A percentile compares a stretch with the other conserved stretches of the same genome.
Conservation (phyloP, 768 basidiomycete genomes). For the Russula griseocarnosa region DNA sequence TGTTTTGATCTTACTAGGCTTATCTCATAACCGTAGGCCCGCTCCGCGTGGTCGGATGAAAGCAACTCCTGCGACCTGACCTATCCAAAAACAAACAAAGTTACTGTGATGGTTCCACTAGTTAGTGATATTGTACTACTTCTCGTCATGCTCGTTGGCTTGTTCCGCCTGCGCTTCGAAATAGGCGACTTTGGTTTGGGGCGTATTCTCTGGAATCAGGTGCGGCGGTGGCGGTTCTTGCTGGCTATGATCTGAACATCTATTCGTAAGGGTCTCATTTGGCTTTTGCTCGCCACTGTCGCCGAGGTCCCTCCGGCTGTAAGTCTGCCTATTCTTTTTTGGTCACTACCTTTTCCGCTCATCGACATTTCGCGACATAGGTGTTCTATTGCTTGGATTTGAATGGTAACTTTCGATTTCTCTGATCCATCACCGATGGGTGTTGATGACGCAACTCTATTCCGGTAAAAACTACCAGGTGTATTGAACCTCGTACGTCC, state of each 20-base stretch:
- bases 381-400: constrained; percentile 6
- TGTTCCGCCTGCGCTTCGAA: neutral
- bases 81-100: neutral
- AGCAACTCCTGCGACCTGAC: neutral
- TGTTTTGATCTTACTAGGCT: neutral
- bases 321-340: neutral
- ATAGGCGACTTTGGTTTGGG: neutral
- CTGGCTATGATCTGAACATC: neutral
- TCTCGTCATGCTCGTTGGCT: neutral
- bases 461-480: neutral
- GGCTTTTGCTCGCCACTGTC: constrained; percentile 2
- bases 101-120: neutral
- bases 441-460: neutral
- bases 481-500: neutral
- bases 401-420: neutral
- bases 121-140: neutral
- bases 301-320: constrained; percentile 3
- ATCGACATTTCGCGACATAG: neutral
- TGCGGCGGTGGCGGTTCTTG: neutral
- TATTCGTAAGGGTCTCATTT: constrained; percentile 3
- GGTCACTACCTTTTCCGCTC: neutral
- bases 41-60: neutral
- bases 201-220: constrained; percentile 12
- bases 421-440: neutral
- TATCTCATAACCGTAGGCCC: neutral